Base-by-base conservation (phyloP, 768 basidiomycete species). In the Gymnopilus junonius region DNA sequence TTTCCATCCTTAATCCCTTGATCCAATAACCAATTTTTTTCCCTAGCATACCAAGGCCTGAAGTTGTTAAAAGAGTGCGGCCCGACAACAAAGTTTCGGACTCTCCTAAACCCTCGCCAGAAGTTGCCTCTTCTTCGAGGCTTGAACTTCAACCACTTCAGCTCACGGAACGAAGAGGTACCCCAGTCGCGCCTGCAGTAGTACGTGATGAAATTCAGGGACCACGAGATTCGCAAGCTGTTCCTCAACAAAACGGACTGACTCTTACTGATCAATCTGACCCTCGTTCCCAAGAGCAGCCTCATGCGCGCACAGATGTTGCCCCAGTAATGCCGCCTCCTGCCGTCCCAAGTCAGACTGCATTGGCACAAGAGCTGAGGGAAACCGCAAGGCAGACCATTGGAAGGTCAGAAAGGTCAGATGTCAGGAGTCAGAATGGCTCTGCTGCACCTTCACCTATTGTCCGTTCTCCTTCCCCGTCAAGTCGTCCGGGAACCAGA, bases 301-400 rank as follows among this genome's bases (percentile, higher is more conserved):
- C 76, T 50, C 66, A 67, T 35, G 61, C 70, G 23, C 79, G 80
- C 29, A 66, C 69, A 15, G 82, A 81, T 56, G 70, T 70, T 31
- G 73, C 70, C n/a, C 81, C 84, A 35, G 70, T 71, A 1, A 94
- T 94, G 92, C 91, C 90, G 12, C 93, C 93, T 4, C 93, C 93
- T 17, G 81, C 79, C 25, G 86, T 82, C 51, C 93, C 93, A 2
- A 94, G 92, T 68, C 91, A 93, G 69, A 93, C 92, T 0, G 76
- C 80, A 6, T 90, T 89, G 10, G 91, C 92, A 1, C 90, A 93
- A 67, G 92, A 92, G 68, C 81, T 93, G 15, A 84, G 93, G 54
- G 91, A 91, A 71, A 92, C 90, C 2, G 92, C 92, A 6, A 90
- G 89, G 69, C 88, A 90, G 69, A 82, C 85, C 15, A 83, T 88